Conservation (phyloP, 139 green algal species). For the Micractinium conductrix region DNA sequence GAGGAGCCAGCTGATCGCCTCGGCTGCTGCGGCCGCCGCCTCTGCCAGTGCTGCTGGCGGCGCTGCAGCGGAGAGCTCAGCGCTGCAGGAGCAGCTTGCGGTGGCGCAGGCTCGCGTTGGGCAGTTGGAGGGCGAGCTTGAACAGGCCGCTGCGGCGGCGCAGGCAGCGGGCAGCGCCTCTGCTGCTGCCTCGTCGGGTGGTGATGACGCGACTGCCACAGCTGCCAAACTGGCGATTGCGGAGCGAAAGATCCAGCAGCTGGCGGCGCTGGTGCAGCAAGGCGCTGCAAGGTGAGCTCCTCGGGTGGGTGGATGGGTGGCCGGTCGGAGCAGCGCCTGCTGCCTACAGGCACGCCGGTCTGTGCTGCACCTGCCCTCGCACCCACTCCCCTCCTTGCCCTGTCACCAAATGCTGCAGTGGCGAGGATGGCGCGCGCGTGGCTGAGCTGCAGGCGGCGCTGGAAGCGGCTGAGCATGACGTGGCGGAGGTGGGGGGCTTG, state of each 20-base stretch:
- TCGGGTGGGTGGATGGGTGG: too few species aligned
- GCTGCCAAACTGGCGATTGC: conserved; percentile 20
- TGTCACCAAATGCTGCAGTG: neutral
- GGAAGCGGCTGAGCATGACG: neutral
- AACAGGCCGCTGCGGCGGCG: neutral
- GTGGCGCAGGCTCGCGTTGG: neutral
- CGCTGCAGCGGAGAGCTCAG: neutral
- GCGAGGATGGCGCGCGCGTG: neutral
- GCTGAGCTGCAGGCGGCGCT: conserved; percentile 28
- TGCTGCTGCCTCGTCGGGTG: neutral
- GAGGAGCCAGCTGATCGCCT: neutral
- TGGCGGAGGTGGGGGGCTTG: too few species aligned
- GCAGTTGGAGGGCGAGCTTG: conserved; percentile 23
- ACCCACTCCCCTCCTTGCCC: neutral
- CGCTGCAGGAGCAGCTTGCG: conserved; percentile 18
- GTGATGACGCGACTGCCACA: neutral
- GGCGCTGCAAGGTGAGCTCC: neutral
- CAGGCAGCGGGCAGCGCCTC: too few species aligned
- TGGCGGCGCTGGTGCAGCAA: conserved; percentile 22
- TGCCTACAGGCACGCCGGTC: neutral
- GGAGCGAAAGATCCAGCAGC: conserved; percentile 32
- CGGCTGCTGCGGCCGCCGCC: neutral
- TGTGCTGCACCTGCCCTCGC: neutral
- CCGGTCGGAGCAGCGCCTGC: neutral
- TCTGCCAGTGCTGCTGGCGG: neutral